Conservation (phyloP, 805 yeast genomes). For the Schizosaccharomyces osmophilus region DNA sequence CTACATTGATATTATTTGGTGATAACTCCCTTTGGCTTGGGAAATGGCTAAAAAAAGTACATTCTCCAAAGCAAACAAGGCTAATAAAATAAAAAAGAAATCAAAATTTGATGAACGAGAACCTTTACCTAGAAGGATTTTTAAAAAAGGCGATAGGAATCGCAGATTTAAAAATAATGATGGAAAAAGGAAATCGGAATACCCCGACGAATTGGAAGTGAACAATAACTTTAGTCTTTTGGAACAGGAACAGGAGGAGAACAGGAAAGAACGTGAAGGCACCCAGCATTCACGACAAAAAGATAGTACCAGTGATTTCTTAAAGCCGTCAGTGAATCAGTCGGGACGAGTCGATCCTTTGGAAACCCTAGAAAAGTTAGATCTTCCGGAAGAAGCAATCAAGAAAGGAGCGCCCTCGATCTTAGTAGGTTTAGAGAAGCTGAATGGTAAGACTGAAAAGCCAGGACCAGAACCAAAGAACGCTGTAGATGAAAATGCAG, state of each 20-base stretch:
- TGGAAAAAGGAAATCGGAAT: background rate
- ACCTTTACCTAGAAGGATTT: background rate
- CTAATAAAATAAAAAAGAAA: background rate
- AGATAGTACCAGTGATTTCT: too few species aligned
- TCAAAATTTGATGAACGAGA: background rate
- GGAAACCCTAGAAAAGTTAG: background rate
- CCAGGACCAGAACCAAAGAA: background rate
- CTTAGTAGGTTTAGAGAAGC: background rate
- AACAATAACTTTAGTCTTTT: background rate
- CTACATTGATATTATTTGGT: too few species aligned
- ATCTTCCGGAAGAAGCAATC: background rate
- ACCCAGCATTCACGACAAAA: too few species aligned
- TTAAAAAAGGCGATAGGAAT: background rate
- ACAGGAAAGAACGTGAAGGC: background rate
- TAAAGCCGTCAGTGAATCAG: background rate
- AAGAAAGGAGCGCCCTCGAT: background rate
- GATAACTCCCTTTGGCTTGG: background rate
- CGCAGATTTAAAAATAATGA: background rate
- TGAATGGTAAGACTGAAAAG: background rate
- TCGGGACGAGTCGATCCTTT: background rate
- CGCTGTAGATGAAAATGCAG: slow-evolving; percentile 11
- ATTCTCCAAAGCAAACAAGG: background rate
- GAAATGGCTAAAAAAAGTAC: background rate
- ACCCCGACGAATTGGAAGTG: background rate
- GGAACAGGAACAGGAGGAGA: background rate